Conservation (phyloP, 305 asterid genomes). For the Rubia peregrina region DNA sequence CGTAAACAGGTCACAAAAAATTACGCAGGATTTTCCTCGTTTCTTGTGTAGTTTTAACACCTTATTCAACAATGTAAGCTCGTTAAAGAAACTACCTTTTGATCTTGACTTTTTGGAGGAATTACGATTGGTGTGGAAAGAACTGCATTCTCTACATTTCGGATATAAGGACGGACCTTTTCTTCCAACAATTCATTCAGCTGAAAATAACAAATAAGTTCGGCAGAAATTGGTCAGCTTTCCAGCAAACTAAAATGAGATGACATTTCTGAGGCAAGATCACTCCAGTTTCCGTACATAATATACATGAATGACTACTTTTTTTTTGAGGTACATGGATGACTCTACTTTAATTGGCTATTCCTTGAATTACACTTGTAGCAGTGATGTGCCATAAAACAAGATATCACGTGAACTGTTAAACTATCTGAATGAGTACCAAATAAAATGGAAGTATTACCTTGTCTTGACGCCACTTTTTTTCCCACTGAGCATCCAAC, state of each 20-base stretch:
- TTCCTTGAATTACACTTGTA: background rate
- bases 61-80: background rate
- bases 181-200: slow-evolving; percentile 79
- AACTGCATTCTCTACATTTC: slow-evolving; percentile 40
- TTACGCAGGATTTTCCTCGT: background rate
- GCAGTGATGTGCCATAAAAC: background rate
- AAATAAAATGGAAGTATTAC: slow-evolving; percentile 22
- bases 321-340: too few relatives aligned
- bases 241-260: background rate
- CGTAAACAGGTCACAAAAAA: too few relatives aligned
- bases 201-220: slow-evolving; percentile 32
- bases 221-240: background rate
- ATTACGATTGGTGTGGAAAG: slow-evolving; percentile 62
- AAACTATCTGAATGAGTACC: background rate
- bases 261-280: background rate
- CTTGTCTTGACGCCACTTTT: slow-evolving; percentile 91
- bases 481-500: slow-evolving; percentile 90
- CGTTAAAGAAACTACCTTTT: slow-evolving; percentile 37
- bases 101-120: slow-evolving; percentile 36
- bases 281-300: background rate
- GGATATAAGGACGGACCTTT: slow-evolving; percentile 66
- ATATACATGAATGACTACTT: background rate
- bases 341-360: background rate
- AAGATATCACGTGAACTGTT: background rate
- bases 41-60: background rate